These are phyloP conservation scores for Penicillium sp. DNA, from an alignment of 2,329 filamentous ascomycete genomes.

Conservation along the genomic window DNA sequence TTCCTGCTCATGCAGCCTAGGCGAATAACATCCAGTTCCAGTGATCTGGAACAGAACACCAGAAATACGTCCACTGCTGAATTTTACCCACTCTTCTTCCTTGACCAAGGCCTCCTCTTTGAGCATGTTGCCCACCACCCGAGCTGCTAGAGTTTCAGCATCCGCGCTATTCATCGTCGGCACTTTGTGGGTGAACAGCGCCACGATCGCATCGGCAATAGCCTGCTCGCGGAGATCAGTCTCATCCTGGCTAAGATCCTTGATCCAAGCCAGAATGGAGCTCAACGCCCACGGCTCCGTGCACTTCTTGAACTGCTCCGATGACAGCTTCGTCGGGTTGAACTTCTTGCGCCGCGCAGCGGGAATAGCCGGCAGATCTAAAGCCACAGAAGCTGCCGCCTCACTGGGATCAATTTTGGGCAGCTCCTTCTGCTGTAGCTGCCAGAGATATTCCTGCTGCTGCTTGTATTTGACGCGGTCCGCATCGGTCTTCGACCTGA, in stretches of 20 bases:
- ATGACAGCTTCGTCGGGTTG: conserved; percentile 78
- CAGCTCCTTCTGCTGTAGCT: conserved; percentile 51
- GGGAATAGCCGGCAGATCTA: conserved; percentile 84
- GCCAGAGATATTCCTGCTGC: conserved; percentile 57
- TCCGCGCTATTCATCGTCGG: conserved; percentile 98
- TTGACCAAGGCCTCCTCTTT: conserved; percentile 74
- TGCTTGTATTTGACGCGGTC: conserved; percentile 62
- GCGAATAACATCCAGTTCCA: conserved; percentile 86
- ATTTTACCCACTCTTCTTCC: conserved; percentile 98
- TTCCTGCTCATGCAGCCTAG: conserved; percentile 72
- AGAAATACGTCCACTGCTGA: conserved; percentile 76
- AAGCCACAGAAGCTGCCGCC: conserved; percentile 57
- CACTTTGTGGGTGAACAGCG: conserved; percentile 89
- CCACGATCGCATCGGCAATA: conserved; percentile 83
- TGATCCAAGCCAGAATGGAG: conserved; percentile 82
- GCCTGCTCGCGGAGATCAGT: conserved; percentile 82
- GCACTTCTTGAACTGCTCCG: conserved; percentile 81
- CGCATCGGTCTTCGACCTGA: conserved; percentile 91
- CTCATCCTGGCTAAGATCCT: conserved; percentile 87
- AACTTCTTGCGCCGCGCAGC: conserved; percentile 80
- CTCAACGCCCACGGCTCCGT: conserved; percentile 91
- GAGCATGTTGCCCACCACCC: conserved; percentile 80
- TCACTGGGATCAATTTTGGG: conserved; percentile 56
- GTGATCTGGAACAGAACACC: conserved; percentile 94
- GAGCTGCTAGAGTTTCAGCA: conserved; percentile 80